Evolutionary conservation across 2,329 filamentous ascomycete genomes (phyloP).

Genomic region (Podosphaera leucotricha): DNA sequence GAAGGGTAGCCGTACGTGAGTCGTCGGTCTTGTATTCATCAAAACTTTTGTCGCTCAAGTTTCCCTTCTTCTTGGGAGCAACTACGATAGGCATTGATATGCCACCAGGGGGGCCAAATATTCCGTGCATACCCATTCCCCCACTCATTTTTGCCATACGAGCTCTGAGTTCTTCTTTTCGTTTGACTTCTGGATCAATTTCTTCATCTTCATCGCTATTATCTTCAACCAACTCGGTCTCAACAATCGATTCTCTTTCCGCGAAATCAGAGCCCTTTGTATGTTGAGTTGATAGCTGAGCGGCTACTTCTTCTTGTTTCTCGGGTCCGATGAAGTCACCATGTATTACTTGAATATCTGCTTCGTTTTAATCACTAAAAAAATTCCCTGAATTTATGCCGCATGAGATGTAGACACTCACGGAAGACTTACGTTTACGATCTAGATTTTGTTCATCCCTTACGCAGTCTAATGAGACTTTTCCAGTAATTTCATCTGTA

Average conservation of each 20-base stretch:
- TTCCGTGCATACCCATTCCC: constrained; percentile 87
- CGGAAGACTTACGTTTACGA: constrained; percentile 29
- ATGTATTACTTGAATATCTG: constrained; percentile 39
- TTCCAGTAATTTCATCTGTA: constrained; percentile 23
- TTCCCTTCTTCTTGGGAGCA: constrained; percentile 32
- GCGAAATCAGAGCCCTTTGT: constrained; percentile 19
- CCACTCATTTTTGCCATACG: constrained; percentile 98
- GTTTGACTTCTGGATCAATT: constrained; percentile 63
- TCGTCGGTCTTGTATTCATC: constrained; percentile 23
- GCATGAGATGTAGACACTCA: constrained; percentile 16
- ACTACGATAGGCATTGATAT: constrained; percentile 34
- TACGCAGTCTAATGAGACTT: constrained; percentile 25
- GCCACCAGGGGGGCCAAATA: constrained; percentile 55
- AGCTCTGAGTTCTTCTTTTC: constrained; percentile 70
- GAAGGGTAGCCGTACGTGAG: constrained; percentile 28
- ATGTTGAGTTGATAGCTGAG: constrained; percentile 19
- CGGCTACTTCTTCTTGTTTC: constrained; percentile 42
- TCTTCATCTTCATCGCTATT: constrained; percentile 42
- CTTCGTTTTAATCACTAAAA: constrained; percentile 37
- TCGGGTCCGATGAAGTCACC: constrained; percentile 37
- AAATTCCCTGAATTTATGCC: constrained; percentile 16
- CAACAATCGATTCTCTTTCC: constrained; percentile 21
- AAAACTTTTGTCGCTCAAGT: constrained; percentile 19
- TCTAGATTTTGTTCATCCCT: constrained; percentile 20
- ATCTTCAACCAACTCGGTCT: constrained; percentile 21